phyloP scores from a whole-genome alignment of 805 yeast species.

The Barnettozyma salicaria region DNA sequence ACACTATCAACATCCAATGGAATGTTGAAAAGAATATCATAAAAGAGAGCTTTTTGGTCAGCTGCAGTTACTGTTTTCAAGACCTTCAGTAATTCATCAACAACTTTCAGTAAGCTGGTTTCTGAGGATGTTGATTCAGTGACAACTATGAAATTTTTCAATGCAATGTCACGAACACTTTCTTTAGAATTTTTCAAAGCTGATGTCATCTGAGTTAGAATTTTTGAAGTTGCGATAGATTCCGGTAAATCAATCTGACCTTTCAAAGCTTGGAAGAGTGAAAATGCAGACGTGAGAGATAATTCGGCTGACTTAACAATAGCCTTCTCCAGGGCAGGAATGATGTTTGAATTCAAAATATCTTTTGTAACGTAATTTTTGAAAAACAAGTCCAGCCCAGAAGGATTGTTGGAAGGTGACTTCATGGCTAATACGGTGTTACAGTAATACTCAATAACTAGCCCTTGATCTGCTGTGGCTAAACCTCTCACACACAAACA shows the following conservation, averaged over 20 bases:
- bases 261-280: slow-evolving; percentile 35
- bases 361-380: slow-evolving; percentile 36
- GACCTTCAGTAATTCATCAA: slow-evolving; percentile 50
- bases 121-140: slow-evolving; percentile 30
- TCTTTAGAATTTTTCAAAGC: slow-evolving; percentile 69
- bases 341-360: slow-evolving; percentile 33
- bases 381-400: slow-evolving; percentile 41
- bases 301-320: slow-evolving; percentile 73
- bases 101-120: slow-evolving; percentile 29
- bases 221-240: slow-evolving; percentile 37
- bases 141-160: slow-evolving; percentile 26
- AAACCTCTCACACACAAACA: slow-evolving; percentile 27
- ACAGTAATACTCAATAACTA: slow-evolving; percentile 26
- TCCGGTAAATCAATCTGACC: slow-evolving; percentile 37
- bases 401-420: slow-evolving; percentile 32
- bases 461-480: slow-evolving; percentile 20
- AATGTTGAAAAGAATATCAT: slow-evolving; percentile 36
- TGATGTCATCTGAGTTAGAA: slow-evolving; percentile 45
- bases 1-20: slow-evolving; percentile 25
- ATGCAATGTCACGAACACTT: slow-evolving; percentile 38
- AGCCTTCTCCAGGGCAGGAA: slow-evolving; percentile 68
- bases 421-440: slow-evolving; percentile 44
- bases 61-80: slow-evolving; percentile 54
- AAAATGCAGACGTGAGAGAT: slow-evolving; percentile 52
- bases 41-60: slow-evolving; percentile 58